Conservation (phyloP, 176 grass and related monocot species). For the Rhipidocladum racemiflorum region DNA sequence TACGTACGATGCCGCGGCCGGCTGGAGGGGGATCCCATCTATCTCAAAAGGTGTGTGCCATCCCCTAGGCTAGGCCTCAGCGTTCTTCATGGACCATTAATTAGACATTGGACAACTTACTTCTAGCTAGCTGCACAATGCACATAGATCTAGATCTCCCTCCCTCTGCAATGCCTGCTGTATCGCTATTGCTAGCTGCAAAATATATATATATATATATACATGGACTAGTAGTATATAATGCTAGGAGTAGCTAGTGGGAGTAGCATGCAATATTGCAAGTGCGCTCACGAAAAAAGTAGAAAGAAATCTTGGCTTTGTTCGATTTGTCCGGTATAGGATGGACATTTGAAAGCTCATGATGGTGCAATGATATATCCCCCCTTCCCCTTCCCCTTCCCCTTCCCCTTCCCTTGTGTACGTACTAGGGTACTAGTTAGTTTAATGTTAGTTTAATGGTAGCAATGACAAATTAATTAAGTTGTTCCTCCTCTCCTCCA, state of each 20-base stretch:
- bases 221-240: too few species aligned
- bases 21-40: not conserved
- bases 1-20: not conserved
- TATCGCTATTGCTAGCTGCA: too few species aligned
- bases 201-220: too few species aligned
- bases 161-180: not conserved
- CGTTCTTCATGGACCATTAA: not conserved
- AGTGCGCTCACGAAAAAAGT: constrained; percentile 27
- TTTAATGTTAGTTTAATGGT: constrained; percentile 46
- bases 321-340: constrained; percentile 44
- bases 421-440: too few species aligned
- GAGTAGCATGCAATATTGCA: too few species aligned
- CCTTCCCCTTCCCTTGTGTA: constrained; percentile 33
- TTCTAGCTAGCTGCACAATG: too few species aligned
- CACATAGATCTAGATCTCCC: too few species aligned
- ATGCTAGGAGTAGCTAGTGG: too few species aligned
- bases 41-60: constrained; percentile 37
- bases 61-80: constrained; percentile 17
- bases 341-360: constrained; percentile 49
- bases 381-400: too few species aligned
- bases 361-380: constrained; percentile 58
- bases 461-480: constrained; percentile 35
- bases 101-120: not conserved
- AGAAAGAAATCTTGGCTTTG: constrained; percentile 42
- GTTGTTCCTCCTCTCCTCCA: constrained; percentile 32